Evolutionary conservation across 1,284 basidiomycete species (phyloP).

Genomic region (Pholiota adiposa): DNA sequence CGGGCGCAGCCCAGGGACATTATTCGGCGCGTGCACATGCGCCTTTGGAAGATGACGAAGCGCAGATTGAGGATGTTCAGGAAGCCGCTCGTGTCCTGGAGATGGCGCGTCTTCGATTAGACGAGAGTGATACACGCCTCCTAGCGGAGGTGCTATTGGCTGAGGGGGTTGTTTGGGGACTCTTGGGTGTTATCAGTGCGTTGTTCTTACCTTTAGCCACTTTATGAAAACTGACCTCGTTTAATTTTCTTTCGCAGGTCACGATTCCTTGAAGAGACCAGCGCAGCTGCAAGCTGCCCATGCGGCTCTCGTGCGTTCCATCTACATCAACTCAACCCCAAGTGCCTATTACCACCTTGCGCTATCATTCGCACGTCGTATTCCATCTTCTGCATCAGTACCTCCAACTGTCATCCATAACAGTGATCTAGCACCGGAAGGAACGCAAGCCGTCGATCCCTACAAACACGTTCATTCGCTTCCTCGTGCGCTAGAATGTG

Average conservation of each 20-base stretch:
- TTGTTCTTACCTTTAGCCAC: too few relatives aligned
- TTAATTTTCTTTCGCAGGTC: too few relatives aligned
- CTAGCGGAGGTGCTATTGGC: slow-evolving; percentile 62
- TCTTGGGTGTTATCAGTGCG: slow-evolving; percentile 64
- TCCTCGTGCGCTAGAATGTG: slow-evolving; percentile 67
- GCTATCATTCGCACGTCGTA: slow-evolving; percentile 60
- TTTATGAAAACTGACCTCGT: too few relatives aligned
- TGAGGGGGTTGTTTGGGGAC: slow-evolving; percentile 67
- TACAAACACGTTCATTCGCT: slow-evolving; percentile 57
- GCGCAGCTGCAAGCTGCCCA: slow-evolving; percentile 56
- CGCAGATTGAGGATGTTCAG: slow-evolving; percentile 50
- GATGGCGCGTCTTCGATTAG: slow-evolving; percentile 58
- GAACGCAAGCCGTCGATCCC: slow-evolving; percentile 2
- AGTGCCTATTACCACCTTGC: slow-evolving; percentile 83
- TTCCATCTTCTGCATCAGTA: slow-evolving; percentile 15
- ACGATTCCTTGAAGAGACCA: slow-evolving; percentile 65
- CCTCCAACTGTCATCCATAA: slow-evolving; percentile 15
- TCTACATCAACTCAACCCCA: slow-evolving; percentile 59
- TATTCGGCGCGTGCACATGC: neutral
- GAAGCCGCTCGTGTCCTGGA: slow-evolving; percentile 63
- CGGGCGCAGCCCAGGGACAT: neutral
- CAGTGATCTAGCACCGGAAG: neutral
- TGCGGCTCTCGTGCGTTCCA: slow-evolving; percentile 53
- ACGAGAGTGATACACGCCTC: slow-evolving; percentile 48
- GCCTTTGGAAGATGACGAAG: slow-evolving; percentile 3